Percentiles rank a stretch among this genome's conserved stretches.
These are phyloP conservation scores for Paramyrothecium roridum DNA, from an alignment of 2,329 filamentous ascomycete genomes.

Conservation along the genomic window DNA sequence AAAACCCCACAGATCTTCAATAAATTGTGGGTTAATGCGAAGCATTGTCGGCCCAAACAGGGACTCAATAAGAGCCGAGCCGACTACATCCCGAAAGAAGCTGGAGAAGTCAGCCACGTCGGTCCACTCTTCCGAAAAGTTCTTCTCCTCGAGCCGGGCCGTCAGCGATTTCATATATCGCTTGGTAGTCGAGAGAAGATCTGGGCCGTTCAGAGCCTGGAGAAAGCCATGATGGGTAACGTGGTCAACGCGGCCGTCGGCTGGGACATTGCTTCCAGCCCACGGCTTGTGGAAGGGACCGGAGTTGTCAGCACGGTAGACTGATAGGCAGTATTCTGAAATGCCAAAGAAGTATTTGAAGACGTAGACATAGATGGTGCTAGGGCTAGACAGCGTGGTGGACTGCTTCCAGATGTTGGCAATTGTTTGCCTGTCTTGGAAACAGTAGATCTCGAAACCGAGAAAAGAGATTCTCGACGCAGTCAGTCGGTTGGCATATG, in stretches of 20 bases:
- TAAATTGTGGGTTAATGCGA: background rate
- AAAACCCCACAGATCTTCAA: background rate
- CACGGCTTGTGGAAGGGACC: background rate
- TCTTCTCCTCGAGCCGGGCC: background rate
- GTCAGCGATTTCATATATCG: background rate
- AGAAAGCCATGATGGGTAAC: background rate
- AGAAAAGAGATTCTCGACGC: background rate
- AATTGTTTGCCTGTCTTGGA: background rate
- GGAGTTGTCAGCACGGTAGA: background rate
- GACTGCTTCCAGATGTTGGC: background rate
- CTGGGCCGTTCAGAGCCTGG: background rate
- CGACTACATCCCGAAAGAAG: constrained; percentile 1
- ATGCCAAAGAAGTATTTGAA: background rate
- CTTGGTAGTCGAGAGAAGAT: background rate
- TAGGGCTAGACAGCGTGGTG: background rate
- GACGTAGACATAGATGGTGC: background rate
- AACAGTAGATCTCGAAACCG: background rate
- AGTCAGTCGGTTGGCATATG: background rate
- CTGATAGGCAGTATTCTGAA: background rate
- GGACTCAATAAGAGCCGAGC: background rate
- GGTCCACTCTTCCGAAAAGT: background rate
- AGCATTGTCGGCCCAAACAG: constrained; percentile 1
- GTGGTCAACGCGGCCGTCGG: background rate
- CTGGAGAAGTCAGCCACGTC: constrained; percentile 2
- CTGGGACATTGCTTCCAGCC: background rate